Evolutionary conservation across 1,284 basidiomycete genomes (phyloP).

Genomic region (Limonomyces culmigenus): DNA sequence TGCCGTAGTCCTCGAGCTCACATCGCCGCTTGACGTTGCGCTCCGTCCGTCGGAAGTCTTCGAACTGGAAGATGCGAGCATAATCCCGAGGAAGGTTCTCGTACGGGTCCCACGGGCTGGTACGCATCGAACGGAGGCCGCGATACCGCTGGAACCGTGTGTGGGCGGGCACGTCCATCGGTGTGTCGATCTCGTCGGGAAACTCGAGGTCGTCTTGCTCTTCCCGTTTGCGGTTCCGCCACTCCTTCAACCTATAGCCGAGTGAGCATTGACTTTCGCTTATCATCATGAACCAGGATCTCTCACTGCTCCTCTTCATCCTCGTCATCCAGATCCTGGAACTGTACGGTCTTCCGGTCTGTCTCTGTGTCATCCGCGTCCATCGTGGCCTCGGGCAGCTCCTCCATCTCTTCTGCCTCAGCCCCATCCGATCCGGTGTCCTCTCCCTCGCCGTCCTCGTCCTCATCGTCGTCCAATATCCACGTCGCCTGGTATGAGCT

Average conservation of each 20-base stretch:
- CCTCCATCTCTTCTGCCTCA: constrained; percentile 26
- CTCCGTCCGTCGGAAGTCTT: constrained; percentile 83
- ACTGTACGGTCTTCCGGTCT: constrained; percentile 40
- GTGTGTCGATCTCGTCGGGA: constrained; percentile 97
- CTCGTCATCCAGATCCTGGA: constrained; percentile 65
- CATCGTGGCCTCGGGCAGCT: constrained; percentile 47
- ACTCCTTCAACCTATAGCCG: constrained; percentile 39
- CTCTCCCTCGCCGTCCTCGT: constrained; percentile 33
- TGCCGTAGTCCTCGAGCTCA: constrained; percentile 37
- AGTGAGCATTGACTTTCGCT: constrained; percentile 2
- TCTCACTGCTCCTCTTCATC: constrained; percentile 73
- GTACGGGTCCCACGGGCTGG: constrained; percentile 94
- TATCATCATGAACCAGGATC: constrained; percentile 15
- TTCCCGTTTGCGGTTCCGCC: constrained; percentile 49
- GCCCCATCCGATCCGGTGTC: constrained; percentile 16
- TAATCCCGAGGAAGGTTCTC: constrained; percentile 94
- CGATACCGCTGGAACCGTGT: constrained; percentile 88
- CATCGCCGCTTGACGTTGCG: constrained; percentile 54
- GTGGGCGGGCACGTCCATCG: constrained; percentile 70
- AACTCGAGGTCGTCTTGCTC: constrained; percentile 74
- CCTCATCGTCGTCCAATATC: constrained; percentile 75
- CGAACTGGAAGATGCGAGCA: constrained; percentile 92
- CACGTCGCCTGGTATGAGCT: constrained; percentile 90
- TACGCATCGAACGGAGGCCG: constrained; percentile 84
- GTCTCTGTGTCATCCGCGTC: constrained; percentile 45